These are phyloP conservation scores for Aegilops tauschii DNA, from an alignment of 176 grass and related monocot species.

Conservation along the genomic window DNA sequence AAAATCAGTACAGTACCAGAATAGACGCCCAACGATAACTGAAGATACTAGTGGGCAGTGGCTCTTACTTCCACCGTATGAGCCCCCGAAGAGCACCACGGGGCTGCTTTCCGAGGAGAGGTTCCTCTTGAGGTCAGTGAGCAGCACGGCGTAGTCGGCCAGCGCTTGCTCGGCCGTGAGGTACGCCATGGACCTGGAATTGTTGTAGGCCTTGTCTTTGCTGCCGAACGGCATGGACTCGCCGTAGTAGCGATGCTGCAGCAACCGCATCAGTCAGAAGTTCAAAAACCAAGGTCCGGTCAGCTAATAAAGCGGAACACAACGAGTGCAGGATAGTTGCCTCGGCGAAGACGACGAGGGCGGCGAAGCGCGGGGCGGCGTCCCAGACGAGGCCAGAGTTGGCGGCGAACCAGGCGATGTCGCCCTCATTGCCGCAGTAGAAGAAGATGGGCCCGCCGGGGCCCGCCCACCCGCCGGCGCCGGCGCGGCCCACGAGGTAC, in stretches of 20 bases:
- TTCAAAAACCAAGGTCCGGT: background rate
- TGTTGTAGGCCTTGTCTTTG: conserved; percentile 70
- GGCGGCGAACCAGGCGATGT: conserved; percentile 89
- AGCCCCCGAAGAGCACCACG: conserved; percentile 89
- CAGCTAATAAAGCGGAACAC: no score
- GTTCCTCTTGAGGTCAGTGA: conserved; percentile 77
- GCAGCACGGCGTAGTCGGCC: conserved; percentile 75
- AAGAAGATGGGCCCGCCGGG: conserved; percentile 82
- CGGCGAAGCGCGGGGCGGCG: conserved; percentile 72
- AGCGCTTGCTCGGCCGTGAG: conserved; percentile 88
- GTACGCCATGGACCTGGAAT: conserved; percentile 66
- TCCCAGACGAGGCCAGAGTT: conserved; percentile 98
- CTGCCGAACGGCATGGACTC: conserved; percentile 93
- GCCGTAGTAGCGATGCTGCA: conserved; percentile 95
- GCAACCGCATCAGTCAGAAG: background rate
- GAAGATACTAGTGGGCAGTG: background rate
- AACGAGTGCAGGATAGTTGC: conserved; percentile 2
- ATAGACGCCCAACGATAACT: background rate
- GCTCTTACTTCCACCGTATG: conserved; percentile 91
- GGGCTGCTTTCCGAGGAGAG: conserved; percentile 74
- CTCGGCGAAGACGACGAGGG: conserved; percentile 97
- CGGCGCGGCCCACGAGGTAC: conserved; percentile 59
- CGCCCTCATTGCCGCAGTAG: conserved; percentile 98
- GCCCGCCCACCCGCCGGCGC: conserved; percentile 42
- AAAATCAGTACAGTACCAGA: background rate